phyloP scores from a whole-genome alignment of 495 filamentous ascomycete species.

The Melanomma pulvis-pyrius region DNA sequence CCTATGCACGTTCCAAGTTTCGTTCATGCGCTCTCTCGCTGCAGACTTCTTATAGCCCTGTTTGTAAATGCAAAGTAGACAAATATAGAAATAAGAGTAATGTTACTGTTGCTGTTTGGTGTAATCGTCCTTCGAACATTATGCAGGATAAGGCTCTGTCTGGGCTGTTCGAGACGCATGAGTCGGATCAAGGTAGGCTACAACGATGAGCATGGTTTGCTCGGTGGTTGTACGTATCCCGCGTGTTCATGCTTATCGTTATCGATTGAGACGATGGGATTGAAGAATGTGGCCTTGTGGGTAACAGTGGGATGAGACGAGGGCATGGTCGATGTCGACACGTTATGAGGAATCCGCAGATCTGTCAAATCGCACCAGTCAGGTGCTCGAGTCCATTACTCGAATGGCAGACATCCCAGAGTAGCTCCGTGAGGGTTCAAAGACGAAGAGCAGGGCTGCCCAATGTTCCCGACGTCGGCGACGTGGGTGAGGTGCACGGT shows the following conservation, averaged over 20 bases:
- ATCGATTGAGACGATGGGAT: neutral
- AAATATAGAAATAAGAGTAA: neutral
- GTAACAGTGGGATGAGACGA: too few relatives aligned
- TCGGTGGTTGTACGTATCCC: too few relatives aligned
- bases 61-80: neutral
- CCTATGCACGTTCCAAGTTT: neutral
- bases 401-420: neutral
- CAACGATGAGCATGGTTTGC: too few relatives aligned
- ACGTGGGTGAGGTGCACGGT: too few relatives aligned
- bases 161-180: too few relatives aligned
- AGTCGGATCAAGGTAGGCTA: too few relatives aligned
- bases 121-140: too few relatives aligned
- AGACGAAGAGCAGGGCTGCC: too few relatives aligned
- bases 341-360: neutral
- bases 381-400: neutral
- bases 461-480: too few relatives aligned
- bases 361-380: neutral
- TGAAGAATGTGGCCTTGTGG: neutral
- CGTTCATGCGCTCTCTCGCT: neutral
- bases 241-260: neutral
- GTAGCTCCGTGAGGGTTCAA: neutral
- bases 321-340: neutral
- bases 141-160: too few relatives aligned
- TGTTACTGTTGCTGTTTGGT: too few relatives aligned
- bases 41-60: neutral